Evolutionary conservation across 306 rosid genomes (phyloP), one percentile per base, ranked within the genome.

Genomic region (Cucumis melo): DNA sequence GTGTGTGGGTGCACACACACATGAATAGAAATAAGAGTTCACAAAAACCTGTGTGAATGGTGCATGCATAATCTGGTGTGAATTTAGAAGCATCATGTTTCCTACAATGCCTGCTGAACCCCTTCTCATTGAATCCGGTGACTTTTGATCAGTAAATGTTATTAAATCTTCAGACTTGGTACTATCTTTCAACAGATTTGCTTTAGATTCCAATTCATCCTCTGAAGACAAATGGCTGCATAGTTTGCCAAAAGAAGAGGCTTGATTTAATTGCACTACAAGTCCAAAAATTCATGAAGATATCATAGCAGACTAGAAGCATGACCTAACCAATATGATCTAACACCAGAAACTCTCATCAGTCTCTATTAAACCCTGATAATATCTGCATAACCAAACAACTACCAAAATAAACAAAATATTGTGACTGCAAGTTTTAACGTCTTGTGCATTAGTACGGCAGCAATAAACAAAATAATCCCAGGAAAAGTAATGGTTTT

Each of bases 41-140:
- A 14, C 61, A 61, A 83, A 77, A 85, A 94, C 98, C 98, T 91
- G 98, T 15, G 95, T 94, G 80, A 82, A 94, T 58, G 97, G 98
- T 42, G 83, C 89, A 88, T 91, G 97, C 97, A 94, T 87, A 82
- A 84, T 90, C 78, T 90, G 96, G 82, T 80, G 38, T 74, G 93
- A 90, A 77, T 89, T 94, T 65, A 94, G 83, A 83, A 94, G 98
- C 92, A 85, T 89, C 90, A 89, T 83, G 77, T 88, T 85, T 81
- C 90, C 84, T 62, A 85, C 89, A 50, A 80, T 80, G 72, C 95
- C 92, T 81, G 92, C 93, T 51, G 98, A 91, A 78, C 98, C 98
- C 81, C 88, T 89, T 81, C 97, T 77, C 53, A 68, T 74, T 67
- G 74, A 51, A 67, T 84, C 89, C 79, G 89, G 81, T 74, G 91